Evolutionary conservation across 192 early-diverging fungal species (phyloP).

Genomic region (Coemansia sp.): DNA sequence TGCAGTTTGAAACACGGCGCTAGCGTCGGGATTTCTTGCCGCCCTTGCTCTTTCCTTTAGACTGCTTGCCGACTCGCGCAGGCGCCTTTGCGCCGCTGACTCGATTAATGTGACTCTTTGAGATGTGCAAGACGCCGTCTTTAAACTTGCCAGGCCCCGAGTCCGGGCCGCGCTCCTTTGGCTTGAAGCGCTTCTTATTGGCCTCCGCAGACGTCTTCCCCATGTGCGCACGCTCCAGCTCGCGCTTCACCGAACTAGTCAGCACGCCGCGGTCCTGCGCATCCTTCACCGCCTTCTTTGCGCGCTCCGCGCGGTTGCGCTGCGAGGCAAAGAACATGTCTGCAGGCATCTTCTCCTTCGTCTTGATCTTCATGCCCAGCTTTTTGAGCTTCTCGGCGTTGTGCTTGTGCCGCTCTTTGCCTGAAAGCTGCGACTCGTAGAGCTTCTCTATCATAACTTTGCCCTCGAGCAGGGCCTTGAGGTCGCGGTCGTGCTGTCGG

Average conservation of each 20-base stretch:
- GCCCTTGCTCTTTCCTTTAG: constrained; percentile 4
- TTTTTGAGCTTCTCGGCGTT: constrained; percentile 33
- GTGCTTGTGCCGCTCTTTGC: constrained; percentile 40
- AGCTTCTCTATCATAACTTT: constrained; percentile 40
- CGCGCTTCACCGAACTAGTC: constrained; percentile 27
- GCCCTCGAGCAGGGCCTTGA: constrained; percentile 34
- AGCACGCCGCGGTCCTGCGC: constrained; percentile 38
- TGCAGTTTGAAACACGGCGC: background rate
- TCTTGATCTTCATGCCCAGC: constrained; percentile 44
- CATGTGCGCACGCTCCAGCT: constrained; percentile 25
- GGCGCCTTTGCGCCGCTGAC: constrained; percentile 10
- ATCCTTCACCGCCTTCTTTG: constrained; percentile 27
- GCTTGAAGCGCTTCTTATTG: constrained; percentile 3
- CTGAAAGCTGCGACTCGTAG: constrained; percentile 42
- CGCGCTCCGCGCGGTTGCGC: constrained; percentile 11
- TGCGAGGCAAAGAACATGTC: constrained; percentile 24
- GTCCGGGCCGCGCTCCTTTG: constrained; percentile 22
- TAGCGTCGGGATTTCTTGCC: constrained; percentile 7
- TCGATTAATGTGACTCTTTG: constrained; percentile 42
- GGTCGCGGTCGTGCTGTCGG: constrained; percentile 25
- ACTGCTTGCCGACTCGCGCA: constrained; percentile 13
- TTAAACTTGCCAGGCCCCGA: constrained; percentile 26
- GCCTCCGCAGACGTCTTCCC: constrained; percentile 11
- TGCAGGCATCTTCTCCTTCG: constrained; percentile 35
- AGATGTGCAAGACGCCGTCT: constrained; percentile 41